Evolutionary conservation across 805 yeast genomes (phyloP), one percentile per base, ranked within the genome.

Genomic region (Schwanniomyces polymorphus): DNA sequence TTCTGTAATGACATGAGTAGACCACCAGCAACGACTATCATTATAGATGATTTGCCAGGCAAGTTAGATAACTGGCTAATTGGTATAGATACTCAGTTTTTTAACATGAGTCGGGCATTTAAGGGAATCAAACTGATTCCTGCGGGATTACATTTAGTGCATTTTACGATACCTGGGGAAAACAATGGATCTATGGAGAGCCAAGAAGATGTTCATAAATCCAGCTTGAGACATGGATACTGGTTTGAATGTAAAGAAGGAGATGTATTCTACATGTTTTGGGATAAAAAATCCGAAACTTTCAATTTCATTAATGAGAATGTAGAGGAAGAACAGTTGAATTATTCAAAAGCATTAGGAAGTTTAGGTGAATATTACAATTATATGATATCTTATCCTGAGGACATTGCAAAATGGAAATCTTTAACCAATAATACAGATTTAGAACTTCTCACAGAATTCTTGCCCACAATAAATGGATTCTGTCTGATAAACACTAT

Each of bases 101-200:
- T 80, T 65, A 67, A 65, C 29, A 56, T 76, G 7, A 72, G 69
- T 23, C 48, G 60, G 8, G 46, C 63, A 2, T 64, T 79, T 21
- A 66, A 61, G 47, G 88, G 88, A 1, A 70, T 84, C 51, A 81
- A 81, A 51, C 60, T 64, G 14, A 64, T 84, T 4, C 73, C 80
- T 0, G 47, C 59, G 3, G 88, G 88, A 0, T 41, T 73, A 0
- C 89, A 84, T 59, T 60, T 81, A 1, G 53, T 84, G 10, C 88
- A 84, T 60, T 74, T 78, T 63, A 76, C 80, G 0, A 61, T 50
- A 3, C 60, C 61, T 5, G 28, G 48, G 7, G 23, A 25, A 1
- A 41, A 17, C 12, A 44, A 45, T 14, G 39, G 27, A 4, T 41
- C 34, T 16, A 17, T 39, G 12, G 44, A 39, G 4, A 26, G 7